These are phyloP conservation scores for Gossypium herbaceum DNA, from an alignment of 345 rosid genomes.

Conservation along the genomic window DNA sequence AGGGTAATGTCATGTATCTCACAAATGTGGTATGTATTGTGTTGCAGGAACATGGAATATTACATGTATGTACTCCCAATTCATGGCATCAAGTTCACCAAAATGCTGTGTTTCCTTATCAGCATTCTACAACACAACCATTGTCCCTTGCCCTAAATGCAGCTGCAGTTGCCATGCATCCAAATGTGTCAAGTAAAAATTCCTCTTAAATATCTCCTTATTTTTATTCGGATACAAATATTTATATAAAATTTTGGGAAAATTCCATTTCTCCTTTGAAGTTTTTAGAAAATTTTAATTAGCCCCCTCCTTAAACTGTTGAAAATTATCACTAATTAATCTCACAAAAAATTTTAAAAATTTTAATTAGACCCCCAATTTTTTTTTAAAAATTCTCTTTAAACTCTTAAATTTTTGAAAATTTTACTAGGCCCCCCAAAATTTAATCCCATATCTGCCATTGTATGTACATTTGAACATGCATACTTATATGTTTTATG, in stretches of 20 bases:
- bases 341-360: no score
- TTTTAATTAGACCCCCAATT: no score
- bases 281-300: no score
- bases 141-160: constrained; percentile 70
- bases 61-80: constrained; percentile 64
- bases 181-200: constrained; percentile 48
- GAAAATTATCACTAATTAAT: no score
- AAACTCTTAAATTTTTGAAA: no score
- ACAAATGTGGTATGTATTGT: not conserved
- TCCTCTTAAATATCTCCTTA: not conserved
- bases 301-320: no score
- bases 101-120: constrained; percentile 87
- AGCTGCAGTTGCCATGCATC: constrained; percentile 59
- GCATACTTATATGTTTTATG: not conserved
- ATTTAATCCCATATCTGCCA: no score
- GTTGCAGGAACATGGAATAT: constrained; percentile 70
- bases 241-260: not conserved
- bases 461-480: no score
- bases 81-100: constrained; percentile 54
- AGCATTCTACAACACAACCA: constrained; percentile 54
- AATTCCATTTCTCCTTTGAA: not conserved
- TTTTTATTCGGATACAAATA: no score
- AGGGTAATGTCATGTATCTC: no score
- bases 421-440: no score
- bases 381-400: no score